These are phyloP conservation scores for Colletotrichum cordylinicola DNA, from an alignment of 2,329 filamentous ascomycete species.

Conservation along the genomic window DNA sequence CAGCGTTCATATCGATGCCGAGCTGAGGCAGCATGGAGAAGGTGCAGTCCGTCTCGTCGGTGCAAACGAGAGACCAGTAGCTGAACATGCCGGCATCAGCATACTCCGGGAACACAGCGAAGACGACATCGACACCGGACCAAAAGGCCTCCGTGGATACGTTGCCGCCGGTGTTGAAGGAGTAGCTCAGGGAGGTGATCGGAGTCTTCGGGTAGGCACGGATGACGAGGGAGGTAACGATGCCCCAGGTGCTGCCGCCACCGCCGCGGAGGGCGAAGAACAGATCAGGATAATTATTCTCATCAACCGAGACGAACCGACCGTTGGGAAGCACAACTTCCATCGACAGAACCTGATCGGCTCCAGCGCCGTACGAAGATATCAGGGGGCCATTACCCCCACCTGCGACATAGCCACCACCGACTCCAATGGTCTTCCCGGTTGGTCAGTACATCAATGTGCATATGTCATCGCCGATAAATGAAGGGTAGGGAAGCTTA, in stretches of 20 bases:
- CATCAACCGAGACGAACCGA: constrained; percentile 34
- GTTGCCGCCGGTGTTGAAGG: constrained; percentile 29
- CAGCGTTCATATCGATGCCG: constrained; percentile 25
- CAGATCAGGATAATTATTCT: constrained; percentile 44
- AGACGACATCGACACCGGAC: constrained; percentile 31
- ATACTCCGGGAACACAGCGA: constrained; percentile 37
- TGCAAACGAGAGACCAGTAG: constrained; percentile 33
- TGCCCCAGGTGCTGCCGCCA: constrained; percentile 49
- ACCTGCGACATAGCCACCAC: constrained; percentile 36
- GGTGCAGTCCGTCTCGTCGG: constrained; percentile 29
- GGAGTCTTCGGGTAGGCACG: constrained; percentile 44
- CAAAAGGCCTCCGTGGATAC: constrained; percentile 35
- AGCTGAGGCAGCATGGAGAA: constrained; percentile 25
- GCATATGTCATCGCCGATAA: neutral
- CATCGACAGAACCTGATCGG: constrained; percentile 41
- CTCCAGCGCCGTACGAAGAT: constrained; percentile 35
- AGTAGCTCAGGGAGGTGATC: constrained; percentile 31
- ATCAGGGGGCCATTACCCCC: constrained; percentile 36
- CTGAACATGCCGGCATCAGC: constrained; percentile 41
- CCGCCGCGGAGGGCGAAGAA: constrained; percentile 57
- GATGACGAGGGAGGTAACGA: constrained; percentile 47
- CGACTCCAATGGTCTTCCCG: constrained; percentile 30
- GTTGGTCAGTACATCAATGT: constrained; percentile 21
- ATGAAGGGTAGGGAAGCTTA: constrained; percentile 36
- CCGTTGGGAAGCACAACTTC: constrained; percentile 38